Evolutionary conservation across 257 asterid genomes (phyloP).

Genomic region (Dorcoceras hygrometricum): DNA sequence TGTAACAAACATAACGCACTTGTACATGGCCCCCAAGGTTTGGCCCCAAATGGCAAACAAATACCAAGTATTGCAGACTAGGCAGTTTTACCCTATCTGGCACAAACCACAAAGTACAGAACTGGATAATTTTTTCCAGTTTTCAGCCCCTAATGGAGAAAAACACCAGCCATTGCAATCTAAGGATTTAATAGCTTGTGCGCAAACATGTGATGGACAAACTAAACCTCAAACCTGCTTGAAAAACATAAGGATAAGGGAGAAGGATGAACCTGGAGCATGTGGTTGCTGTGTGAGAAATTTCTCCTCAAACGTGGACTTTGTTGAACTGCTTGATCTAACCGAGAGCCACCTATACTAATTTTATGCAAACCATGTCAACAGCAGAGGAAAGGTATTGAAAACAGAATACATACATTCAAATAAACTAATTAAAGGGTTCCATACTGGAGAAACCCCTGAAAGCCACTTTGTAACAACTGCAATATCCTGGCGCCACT

Average conservation of each 20-base stretch:
- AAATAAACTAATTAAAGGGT: slow-evolving; percentile 24
- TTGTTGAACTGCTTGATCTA: slow-evolving; percentile 63
- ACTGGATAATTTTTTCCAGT: not conserved
- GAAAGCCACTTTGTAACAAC: slow-evolving; percentile 98
- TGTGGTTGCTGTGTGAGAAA: slow-evolving; percentile 88
- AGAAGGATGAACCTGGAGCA: slow-evolving; percentile 63
- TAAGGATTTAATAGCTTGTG: not conserved
- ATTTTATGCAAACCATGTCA: slow-evolving; percentile 41
- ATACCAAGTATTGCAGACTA: not conserved
- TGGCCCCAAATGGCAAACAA: not conserved
- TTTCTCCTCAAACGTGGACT: slow-evolving; percentile 88
- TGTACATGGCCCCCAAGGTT: slow-evolving; percentile 1
- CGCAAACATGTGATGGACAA: slow-evolving; percentile 13
- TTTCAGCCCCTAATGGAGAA: not conserved
- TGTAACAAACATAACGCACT: not conserved
- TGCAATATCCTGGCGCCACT: slow-evolving; percentile 99
- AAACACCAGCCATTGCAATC: not conserved
- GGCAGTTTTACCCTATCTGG: not conserved
- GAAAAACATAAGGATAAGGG: slow-evolving; percentile 10
- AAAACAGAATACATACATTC: not conserved
- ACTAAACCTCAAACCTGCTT: not conserved
- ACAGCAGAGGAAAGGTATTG: slow-evolving; percentile 20
- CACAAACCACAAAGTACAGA: not conserved
- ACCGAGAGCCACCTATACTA: slow-evolving; percentile 99
- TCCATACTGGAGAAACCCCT: slow-evolving; percentile 94